Percentiles rank a stretch among this genome's conserved stretches.
phyloP scores from a whole-genome alignment of 2,329 filamentous ascomycete species.

The Fusarium succisae region DNA sequence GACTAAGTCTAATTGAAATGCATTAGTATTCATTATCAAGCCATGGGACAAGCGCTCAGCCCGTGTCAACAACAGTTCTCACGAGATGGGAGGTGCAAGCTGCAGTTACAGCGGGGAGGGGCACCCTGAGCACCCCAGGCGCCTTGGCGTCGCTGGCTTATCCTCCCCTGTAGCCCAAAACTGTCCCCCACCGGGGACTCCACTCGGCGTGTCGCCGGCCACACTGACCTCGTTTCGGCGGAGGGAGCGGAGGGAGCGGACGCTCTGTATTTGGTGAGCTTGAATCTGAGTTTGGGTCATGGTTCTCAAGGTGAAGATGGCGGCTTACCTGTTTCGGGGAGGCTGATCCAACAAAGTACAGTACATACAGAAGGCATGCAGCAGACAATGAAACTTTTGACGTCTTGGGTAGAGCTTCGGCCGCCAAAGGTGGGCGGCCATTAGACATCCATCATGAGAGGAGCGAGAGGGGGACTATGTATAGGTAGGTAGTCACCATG shows the following conservation, averaged over 20 bases:
- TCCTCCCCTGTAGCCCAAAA: conserved; percentile 4
- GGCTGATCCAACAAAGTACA: conserved; percentile 1
- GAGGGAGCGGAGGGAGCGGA: conserved; percentile 22
- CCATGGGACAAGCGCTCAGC: not conserved
- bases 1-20: not conserved
- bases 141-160: conserved; percentile 31
- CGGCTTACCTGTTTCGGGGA: conserved; percentile 21
- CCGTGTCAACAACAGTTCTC: conserved; percentile 13
- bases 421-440: not conserved
- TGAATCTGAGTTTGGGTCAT: conserved; percentile 27
- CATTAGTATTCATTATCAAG: conserved; percentile 3
- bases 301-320: conserved; percentile 14
- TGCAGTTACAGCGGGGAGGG: conserved; percentile 24
- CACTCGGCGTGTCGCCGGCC: conserved; percentile 42
- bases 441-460: conserved; percentile 9
- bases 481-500: not conserved
- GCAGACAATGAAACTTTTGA: not conserved
- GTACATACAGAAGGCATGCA: not conserved
- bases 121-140: conserved; percentile 24
- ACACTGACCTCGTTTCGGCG: conserved; percentile 33
- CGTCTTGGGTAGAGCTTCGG: not conserved
- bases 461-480: not conserved
- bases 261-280: conserved; percentile 26
- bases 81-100: conserved; percentile 2
- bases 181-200: conserved; percentile 36